These are phyloP conservation scores for Zygosaccharomyces pseudobailii DNA, from an alignment of 1,139 yeast species.

Conservation along the genomic window DNA sequence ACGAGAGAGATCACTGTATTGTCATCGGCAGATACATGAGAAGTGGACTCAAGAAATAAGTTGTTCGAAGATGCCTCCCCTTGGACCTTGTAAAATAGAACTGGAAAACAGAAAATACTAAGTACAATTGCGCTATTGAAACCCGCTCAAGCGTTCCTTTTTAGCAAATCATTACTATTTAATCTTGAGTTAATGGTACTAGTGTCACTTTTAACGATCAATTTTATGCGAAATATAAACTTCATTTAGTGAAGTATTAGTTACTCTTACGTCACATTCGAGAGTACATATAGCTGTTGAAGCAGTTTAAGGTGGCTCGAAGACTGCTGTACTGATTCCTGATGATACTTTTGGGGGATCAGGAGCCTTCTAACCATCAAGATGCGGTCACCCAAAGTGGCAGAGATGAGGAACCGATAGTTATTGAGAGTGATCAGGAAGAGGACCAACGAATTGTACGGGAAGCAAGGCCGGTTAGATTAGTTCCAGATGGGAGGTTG, in stretches of 20 bases:
- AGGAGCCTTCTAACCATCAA: background rate
- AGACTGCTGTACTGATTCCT: background rate
- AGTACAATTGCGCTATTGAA: slow-evolving; percentile 5
- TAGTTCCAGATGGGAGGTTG: slow-evolving; percentile 16
- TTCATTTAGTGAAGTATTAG: background rate
- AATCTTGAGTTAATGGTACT: background rate
- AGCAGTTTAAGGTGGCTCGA: background rate
- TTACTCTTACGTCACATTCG: background rate
- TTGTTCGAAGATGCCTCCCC: slow-evolving; percentile 3
- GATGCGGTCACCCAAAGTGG: background rate
- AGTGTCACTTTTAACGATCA: background rate
- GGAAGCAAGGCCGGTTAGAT: slow-evolving; percentile 14
- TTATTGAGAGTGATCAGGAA: slow-evolving; percentile 30
- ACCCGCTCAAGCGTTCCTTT: background rate
- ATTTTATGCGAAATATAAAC: background rate
- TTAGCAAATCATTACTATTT: background rate
- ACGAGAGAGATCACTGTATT: slow-evolving; percentile 99
- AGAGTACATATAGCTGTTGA: background rate
- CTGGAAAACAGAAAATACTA: background rate
- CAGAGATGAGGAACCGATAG: slow-evolving; percentile 16
- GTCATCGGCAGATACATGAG: slow-evolving; percentile 96
- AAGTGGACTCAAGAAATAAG: slow-evolving; percentile 52
- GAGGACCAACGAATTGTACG: slow-evolving; percentile 19
- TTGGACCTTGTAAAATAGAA: slow-evolving; percentile 14
- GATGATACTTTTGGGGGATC: slow-evolving; percentile 2